phyloP scores from a whole-genome alignment of 345 rosid genomes.

The Isatis tinctoria region DNA sequence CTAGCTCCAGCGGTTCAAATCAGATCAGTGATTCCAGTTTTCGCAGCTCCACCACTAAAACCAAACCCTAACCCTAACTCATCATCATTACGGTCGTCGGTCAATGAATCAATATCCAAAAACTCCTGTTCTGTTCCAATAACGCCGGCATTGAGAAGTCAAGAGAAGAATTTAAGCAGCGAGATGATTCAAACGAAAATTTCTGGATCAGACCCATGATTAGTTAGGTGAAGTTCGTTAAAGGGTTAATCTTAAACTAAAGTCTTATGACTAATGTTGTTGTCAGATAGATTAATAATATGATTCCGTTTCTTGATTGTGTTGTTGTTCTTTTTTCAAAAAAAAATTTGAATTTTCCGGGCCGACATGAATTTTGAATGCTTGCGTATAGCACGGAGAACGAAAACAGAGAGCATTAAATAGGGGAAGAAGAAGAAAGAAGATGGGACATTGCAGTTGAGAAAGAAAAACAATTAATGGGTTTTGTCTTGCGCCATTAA shows the following conservation, averaged over 20 bases:
- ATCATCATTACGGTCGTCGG: too few relatives aligned
- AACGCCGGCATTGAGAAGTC: neutral
- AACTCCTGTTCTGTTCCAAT: neutral
- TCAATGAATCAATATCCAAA: too few relatives aligned
- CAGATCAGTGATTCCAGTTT: conserved; percentile 71
- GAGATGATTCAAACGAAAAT: neutral
- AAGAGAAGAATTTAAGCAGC: neutral
- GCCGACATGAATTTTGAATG: conserved; percentile 33
- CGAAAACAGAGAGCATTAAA: conserved; percentile 33
- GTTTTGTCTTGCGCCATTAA: conserved; percentile 54
- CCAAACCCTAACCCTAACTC: conserved; percentile 13
- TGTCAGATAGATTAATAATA: neutral
- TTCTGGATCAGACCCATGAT: conserved; percentile 20
- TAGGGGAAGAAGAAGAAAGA: conserved; percentile 34
- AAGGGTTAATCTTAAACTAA: too few relatives aligned
- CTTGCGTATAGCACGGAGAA: conserved; percentile 20
- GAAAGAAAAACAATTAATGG: conserved; percentile 47
- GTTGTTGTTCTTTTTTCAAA: conserved; percentile 18
- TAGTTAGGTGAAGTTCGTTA: conserved; percentile 6
- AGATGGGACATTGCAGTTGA: conserved; percentile 43
- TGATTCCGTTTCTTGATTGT: conserved; percentile 2
- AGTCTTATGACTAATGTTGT: neutral
- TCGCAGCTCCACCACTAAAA: conserved; percentile 61
- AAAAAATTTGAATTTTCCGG: neutral
- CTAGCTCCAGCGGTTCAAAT: conserved; percentile 62